Evolutionary conservation across 352 stramenopile species (phyloP).

Genomic region (Phytophthora nicotianae): DNA sequence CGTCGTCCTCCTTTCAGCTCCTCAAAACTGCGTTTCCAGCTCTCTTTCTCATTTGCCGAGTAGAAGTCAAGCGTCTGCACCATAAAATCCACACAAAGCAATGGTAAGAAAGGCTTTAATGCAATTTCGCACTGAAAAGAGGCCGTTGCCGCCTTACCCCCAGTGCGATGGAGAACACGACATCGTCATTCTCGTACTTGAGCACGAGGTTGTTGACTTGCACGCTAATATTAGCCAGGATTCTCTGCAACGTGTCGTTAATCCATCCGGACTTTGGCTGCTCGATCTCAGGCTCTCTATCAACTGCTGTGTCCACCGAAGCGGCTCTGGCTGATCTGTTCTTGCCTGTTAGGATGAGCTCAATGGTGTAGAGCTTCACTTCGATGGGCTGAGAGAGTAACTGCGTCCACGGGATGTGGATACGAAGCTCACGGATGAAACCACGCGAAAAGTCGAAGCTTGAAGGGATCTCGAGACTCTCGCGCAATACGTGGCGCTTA

Average conservation of each 20-base stretch:
- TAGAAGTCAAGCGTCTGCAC: conserved; percentile 77
- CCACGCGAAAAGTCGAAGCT: conserved; percentile 87
- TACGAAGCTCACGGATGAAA: conserved; percentile 87
- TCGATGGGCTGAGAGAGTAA: conserved; percentile 87
- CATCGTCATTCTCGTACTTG: conserved; percentile 89
- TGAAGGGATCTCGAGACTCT: conserved; percentile 87
- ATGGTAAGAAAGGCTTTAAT: conserved; percentile 2
- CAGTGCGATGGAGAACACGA: conserved; percentile 84
- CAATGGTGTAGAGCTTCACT: conserved; percentile 90
- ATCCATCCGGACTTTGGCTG: conserved; percentile 84
- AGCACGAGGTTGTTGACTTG: conserved; percentile 90
- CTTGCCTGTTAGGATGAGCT: conserved; percentile 82
- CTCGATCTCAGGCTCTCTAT: conserved; percentile 55
- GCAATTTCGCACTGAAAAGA: conserved; percentile 3
- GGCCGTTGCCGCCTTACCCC: conserved; percentile 43
- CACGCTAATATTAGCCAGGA: conserved; percentile 82
- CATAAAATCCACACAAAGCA: neutral
- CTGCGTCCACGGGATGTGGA: conserved; percentile 91
- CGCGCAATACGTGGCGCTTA: conserved; percentile 87
- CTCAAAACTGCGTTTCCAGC: conserved; percentile 71
- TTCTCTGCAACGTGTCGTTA: conserved; percentile 78
- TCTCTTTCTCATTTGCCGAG: conserved; percentile 61
- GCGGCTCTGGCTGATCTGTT: conserved; percentile 14
- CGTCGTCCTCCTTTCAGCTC: conserved; percentile 56
- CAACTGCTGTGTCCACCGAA: neutral